Evolutionary conservation across 2,329 filamentous ascomycete genomes (phyloP).

Genomic region (Claviceps sp.): DNA sequence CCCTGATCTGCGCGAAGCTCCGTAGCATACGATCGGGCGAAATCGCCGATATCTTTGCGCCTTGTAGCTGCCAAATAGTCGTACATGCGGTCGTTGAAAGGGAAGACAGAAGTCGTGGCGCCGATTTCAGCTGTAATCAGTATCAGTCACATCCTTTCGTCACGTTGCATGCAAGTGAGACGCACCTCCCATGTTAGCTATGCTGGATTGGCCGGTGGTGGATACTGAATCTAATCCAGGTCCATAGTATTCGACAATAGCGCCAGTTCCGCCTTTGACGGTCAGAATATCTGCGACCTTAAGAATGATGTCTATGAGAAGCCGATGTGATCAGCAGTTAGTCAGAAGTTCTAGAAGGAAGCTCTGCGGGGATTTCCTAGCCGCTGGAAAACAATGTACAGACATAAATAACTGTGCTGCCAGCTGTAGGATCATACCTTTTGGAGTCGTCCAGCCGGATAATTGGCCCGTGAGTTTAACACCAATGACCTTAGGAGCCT

Average conservation of each 20-base stretch:
- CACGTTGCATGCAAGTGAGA: slow-evolving; percentile 12
- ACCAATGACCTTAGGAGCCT: slow-evolving; percentile 95
- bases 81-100: slow-evolving; percentile 96
- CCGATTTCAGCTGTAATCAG: slow-evolving; percentile 50
- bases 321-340: not conserved
- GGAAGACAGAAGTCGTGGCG: slow-evolving; percentile 88
- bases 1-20: slow-evolving; percentile 81
- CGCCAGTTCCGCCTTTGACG: slow-evolving; percentile 94
- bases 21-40: slow-evolving; percentile 68
- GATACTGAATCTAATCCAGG: slow-evolving; percentile 49
- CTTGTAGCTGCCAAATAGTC: slow-evolving; percentile 90
- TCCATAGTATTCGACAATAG: slow-evolving; percentile 65
- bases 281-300: slow-evolving; percentile 95
- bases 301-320: slow-evolving; percentile 68
- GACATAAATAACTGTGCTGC: not conserved
- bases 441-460: slow-evolving; percentile 84
- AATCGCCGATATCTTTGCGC: slow-evolving; percentile 81
- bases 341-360: not conserved
- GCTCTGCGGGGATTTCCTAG: too few species aligned
- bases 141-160: not conserved
- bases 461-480: slow-evolving; percentile 84
- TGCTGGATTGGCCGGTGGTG: slow-evolving; percentile 53
- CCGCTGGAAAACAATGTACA: not conserved
- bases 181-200: slow-evolving; percentile 48
- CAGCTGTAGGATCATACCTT: slow-evolving; percentile 47